Base-by-base conservation (phyloP, 495 filamentous ascomycete species). In the Penicillium cosmopolitanum region DNA sequence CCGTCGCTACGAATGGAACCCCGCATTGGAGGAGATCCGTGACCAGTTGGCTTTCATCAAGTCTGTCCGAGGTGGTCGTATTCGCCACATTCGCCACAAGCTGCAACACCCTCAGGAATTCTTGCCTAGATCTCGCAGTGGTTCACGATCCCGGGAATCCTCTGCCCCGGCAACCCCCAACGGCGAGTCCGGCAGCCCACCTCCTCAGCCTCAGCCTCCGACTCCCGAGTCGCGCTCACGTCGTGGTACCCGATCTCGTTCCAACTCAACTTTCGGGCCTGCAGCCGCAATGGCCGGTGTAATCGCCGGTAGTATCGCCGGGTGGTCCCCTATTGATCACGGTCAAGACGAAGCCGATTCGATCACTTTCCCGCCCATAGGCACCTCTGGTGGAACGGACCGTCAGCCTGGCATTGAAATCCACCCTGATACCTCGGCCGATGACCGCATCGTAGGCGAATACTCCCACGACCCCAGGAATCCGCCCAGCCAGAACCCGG, bases 241-340 rank as follows among this genome's bases (percentile, higher is more conserved):
- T 28, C 82, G 81, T 53, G 88, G 85, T 61, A 86, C 82, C 34
- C 85, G 93, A 56, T 96, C 93, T 35, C 86, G 93, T 18, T 96
- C 92, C 5, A 96, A 93, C 73, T 96, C 91, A 1, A 86, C 89
- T 2, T 84, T 96, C 50, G 92, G 90, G 10, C 90, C 91, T 2
- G 89, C 91, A 5, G 87, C 90, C 33, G 91, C 92, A 35, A 80
- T 82, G 91, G 88, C 92, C 23, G 93, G 93, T 60, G 85, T 97
- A 50, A 87, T 97, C 56, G 93, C 92, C 36, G 92, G 91, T 52
- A 89, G 88, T 73, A 87, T 97, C 50, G 91, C 85, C 35, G 91
- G 91, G 43, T 96, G 91, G 92, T 96, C 92, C 50, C 93, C 93
- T 0, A 89, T 95, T 55, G 91, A 92, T 55, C 78, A 83, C 21